Conservation (phyloP, 306 rosid genomes). For the Dalbergia cultrata region DNA sequence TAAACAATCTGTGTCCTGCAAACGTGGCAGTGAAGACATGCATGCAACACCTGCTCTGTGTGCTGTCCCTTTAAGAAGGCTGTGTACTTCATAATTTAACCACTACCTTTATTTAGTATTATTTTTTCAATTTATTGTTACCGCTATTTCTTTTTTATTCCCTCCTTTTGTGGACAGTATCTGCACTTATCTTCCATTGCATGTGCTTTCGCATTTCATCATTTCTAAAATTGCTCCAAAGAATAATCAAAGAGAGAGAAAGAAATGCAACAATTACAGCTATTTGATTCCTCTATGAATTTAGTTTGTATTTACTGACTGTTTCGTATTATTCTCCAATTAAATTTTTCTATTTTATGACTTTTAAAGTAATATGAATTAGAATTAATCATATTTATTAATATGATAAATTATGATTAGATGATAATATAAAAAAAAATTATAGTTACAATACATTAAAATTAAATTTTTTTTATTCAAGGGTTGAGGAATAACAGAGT, state of each 20-base stretch:
- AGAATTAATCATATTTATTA: no score
- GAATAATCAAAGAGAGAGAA: background rate
- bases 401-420: no score
- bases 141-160: background rate
- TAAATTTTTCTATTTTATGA: no score
- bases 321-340: no score
- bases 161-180: background rate
- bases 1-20: conserved; percentile 5
- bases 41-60: conserved; percentile 55
- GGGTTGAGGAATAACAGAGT: background rate
- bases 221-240: background rate
- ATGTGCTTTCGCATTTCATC: no score
- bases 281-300: background rate
- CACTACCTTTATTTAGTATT: background rate
- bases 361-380: no score
- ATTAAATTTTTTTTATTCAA: background rate
- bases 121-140: background rate
- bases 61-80: conserved; percentile 50
- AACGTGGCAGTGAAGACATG: conserved; percentile 56
- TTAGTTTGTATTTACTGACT: no score
- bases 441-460: no score
- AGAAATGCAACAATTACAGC: background rate
- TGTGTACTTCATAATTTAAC: conserved; percentile 43
- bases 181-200: no score
- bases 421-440: no score